Evolutionary conservation across 1,139 yeast genomes (phyloP), one percentile per base, ranked within the genome.

Genomic region (Protomyces arabidopsidicola): DNA sequence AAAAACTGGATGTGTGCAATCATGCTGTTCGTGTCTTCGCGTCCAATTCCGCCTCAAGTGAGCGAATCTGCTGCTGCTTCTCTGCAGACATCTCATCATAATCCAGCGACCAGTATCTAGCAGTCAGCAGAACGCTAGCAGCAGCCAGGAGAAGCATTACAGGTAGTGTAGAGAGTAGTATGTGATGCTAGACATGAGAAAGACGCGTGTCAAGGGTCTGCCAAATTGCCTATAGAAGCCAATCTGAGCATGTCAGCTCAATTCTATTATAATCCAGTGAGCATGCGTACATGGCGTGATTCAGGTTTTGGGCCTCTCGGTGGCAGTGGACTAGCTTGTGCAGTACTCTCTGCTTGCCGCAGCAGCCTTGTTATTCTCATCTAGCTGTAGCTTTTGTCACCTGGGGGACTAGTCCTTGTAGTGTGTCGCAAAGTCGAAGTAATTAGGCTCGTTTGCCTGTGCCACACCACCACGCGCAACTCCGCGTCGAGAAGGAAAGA

Each of bases 111-210:
- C 62, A 58, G 52, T 55, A 58, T 31, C 62, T 58, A 12, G 38
- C 2, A 12, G 52, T 45, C 45, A 48, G 60, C 36, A 14, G 31
- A n/a, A 31, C 14, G 4, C 10, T 10, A 20, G 27, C 16, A 2
- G 4, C 20, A 24, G 12, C 27, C 12, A 16, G 12, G 18, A 34
- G 31, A 27, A 20, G 34, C 16, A 3, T 4, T 38, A 52, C 62
- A 58, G 42, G 20, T 58, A 58, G 53, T 58, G 62, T 3, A 58
- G 56, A 4, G 62, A 58, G 53, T 58, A 58, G 22, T 58, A 58
- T 12, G 56, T 52, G 14, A 58, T 50, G 45, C 62, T 58, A n/a
- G 62, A 58, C 62, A 58, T 58, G 24, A 58, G 45, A 31, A 58
- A 58, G 9, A 58, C 62, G 16, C 62, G 45, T 39, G 53, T 52